Evolutionary conservation across 129 eudicot species (phyloP), one percentile per base, ranked within the genome.

Genomic region (Tagetes patula): DNA sequence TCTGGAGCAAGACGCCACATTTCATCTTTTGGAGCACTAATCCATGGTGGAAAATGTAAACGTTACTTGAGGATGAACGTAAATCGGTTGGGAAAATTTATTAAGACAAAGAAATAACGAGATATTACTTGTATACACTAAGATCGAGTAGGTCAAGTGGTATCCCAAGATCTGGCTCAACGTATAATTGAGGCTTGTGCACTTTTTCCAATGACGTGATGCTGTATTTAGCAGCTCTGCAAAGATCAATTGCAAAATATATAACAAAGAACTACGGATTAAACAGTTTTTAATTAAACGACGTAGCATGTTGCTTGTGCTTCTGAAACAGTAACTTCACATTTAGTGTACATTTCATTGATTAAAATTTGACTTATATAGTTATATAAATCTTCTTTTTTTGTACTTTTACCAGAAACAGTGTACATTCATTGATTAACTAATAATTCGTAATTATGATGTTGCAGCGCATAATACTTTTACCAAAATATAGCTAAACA

Each of bases 121-220:
- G 71, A 46, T 70, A 50, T 52, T 88, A 91, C 97, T 91, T 86
- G 93, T 91, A 91, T 41, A 88, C 96, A 75, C 93, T 88, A 77
- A 88, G 86, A 81, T 91, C 97, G 75, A 91, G 97, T 40, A 91
- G 83, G 86, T 91, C 97, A 69, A 91, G 91, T 32, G 96, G 93
- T 75, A 92, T 85, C 65, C 97, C 97, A 77, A 92, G 89, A 67
- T 92, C 97, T 38, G 94, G 89, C 63, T 88, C 97, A 38, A 87
- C 91, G 65, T 92, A 76, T 62, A 92, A 70, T 65, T 88, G 90
- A 79, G 97, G 97, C 78, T 88, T 92, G 82, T 90, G 91, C 74
- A 83, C 64, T 8, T 88, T 92, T 81, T 92, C 97, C 85, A 92
- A 74, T 36, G 93, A 85, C 7, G 91, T 92, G 58, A 86, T 87